phyloP scores from a whole-genome alignment of 768 basidiomycete species.

The Trametes cubensis region DNA sequence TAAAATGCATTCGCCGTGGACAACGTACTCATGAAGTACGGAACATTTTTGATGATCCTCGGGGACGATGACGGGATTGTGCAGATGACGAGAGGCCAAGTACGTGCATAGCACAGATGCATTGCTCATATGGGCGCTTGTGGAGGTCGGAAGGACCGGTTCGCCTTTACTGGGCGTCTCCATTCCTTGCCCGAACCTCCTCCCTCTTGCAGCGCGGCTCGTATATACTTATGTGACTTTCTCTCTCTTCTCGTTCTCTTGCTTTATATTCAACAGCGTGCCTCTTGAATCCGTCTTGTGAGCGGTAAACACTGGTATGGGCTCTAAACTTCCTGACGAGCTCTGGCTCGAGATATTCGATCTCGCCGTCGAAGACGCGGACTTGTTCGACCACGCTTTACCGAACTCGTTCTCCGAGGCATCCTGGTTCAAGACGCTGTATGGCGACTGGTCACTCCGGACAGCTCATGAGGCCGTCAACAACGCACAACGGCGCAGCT shows the following conservation, averaged over 20 bases:
- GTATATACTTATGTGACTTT: slow-evolving; percentile 17
- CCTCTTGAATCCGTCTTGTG: not conserved
- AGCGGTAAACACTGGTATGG: slow-evolving; percentile 18
- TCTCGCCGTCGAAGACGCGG: slow-evolving; percentile 69
- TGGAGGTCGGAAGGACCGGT: not conserved
- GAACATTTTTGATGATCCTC: no score
- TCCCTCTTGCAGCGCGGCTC: not conserved
- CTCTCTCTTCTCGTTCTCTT: not conserved
- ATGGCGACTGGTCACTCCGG: slow-evolving; percentile 57
- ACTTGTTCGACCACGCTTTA: slow-evolving; percentile 62
- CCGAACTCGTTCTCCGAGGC: slow-evolving; percentile 66
- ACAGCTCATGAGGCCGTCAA: slow-evolving; percentile 62
- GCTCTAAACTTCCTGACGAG: slow-evolving; percentile 60
- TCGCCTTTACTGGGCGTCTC: slow-evolving; percentile 1
- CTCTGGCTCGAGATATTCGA: slow-evolving; percentile 73
- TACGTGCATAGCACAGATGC: no score
- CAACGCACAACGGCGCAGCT: slow-evolving; percentile 60
- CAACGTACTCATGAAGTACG: no score
- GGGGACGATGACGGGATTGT: no score
- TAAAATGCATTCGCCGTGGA: no score
- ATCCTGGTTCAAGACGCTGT: slow-evolving; percentile 60
- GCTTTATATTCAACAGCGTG: not conserved
- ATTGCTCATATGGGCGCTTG: no score
- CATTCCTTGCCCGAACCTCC: not conserved
- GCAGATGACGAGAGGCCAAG: no score